These are phyloP conservation scores for Gynochthodes officinalis DNA, from an alignment of 257 asterid species.

Conservation along the genomic window DNA sequence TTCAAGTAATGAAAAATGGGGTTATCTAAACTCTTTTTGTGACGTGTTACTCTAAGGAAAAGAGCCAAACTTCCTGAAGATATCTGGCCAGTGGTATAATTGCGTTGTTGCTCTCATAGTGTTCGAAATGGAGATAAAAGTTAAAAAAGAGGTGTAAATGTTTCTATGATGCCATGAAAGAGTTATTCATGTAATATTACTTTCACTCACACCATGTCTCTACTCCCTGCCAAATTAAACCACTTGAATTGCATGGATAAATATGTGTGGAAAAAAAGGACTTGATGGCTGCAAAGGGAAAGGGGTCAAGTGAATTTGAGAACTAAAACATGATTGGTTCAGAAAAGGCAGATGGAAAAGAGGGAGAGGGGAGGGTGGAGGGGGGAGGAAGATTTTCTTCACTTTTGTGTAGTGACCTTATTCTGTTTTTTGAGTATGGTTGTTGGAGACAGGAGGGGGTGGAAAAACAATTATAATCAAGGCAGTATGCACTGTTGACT, in stretches of 20 bases:
- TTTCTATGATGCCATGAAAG: background rate
- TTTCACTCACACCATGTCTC: background rate
- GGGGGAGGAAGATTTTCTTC: background rate
- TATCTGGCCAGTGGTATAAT: background rate
- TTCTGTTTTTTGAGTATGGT: background rate
- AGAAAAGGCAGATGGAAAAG: background rate
- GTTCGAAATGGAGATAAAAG: background rate
- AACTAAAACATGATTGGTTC: background rate
- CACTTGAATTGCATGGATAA: background rate
- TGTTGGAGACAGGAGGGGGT: background rate
- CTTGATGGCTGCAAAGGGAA: background rate
- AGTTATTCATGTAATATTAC: background rate
- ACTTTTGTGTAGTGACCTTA: background rate
- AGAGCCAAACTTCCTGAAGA: background rate
- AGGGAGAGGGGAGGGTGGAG: background rate
- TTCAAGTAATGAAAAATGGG: background rate
- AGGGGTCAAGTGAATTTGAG: background rate
- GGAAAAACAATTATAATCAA: background rate
- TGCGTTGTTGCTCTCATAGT: background rate
- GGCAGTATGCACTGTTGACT: background rate
- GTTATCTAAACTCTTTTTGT: background rate
- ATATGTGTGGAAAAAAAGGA: background rate
- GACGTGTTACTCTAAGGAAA: background rate
- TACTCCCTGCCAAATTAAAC: background rate
- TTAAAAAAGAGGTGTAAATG: background rate